phyloP scores from a whole-genome alignment of 306 rosid genomes.

The Trifolium subterraneum region DNA sequence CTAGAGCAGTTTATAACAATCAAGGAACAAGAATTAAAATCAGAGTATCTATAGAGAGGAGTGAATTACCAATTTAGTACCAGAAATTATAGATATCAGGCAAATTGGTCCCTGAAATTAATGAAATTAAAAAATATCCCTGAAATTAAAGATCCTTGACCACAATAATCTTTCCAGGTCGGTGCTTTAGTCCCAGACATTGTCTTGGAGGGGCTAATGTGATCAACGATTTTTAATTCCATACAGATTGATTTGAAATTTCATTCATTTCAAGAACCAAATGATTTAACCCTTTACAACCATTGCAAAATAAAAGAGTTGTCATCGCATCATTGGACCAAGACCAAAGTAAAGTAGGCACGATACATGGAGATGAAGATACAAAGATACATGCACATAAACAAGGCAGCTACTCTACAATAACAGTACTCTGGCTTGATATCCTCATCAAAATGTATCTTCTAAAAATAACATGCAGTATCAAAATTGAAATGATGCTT shows the following conservation, averaged over 20 bases:
- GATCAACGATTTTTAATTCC: background rate
- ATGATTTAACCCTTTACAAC: background rate
- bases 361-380: conserved; percentile 17
- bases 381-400: conserved; percentile 14
- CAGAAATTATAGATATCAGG: background rate
- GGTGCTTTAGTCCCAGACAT: background rate
- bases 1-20: conserved; percentile 4
- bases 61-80: background rate
- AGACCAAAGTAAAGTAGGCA: conserved; percentile 11
- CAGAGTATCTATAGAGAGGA: background rate
- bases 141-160: background rate
- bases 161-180: background rate
- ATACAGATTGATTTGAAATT: background rate
- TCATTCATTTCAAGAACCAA: background rate
- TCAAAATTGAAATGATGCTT: conserved; percentile 19
- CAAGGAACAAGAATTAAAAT: conserved; percentile 10
- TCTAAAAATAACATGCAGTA: background rate
- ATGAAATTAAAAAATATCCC: conserved; percentile 2
- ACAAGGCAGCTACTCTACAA: conserved; percentile 2
- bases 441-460: conserved; percentile 8
- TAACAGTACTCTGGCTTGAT: background rate
- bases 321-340: background rate
- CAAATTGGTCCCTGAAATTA: background rate
- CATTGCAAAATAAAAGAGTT: conserved; percentile 32
- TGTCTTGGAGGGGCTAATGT: background rate